phyloP scores from a whole-genome alignment of 768 basidiomycete genomes.

The Infundibulicybe gibba region DNA sequence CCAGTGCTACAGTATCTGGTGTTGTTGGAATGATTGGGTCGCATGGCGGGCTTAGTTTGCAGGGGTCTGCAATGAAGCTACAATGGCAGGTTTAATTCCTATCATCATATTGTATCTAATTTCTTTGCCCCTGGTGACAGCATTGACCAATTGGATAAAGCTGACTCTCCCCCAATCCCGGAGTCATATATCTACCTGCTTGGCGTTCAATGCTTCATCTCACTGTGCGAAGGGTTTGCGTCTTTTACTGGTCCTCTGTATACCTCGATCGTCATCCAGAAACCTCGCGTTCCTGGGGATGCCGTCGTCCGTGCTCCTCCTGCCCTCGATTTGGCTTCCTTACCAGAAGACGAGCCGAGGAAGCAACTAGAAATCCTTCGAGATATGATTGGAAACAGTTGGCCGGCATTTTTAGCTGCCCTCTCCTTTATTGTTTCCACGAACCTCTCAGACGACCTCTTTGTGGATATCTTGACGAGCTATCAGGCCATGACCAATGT shows the following conservation, averaged over 20 bases:
- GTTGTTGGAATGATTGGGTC: constrained; percentile 84
- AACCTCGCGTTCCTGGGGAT: constrained; percentile 59
- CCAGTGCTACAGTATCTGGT: constrained; percentile 79
- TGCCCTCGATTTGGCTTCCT: constrained; percentile 57
- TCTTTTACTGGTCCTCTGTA: constrained; percentile 75
- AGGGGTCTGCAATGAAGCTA: constrained; percentile 79
- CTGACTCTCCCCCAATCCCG: constrained; percentile 89
- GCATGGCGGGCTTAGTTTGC: constrained; percentile 66
- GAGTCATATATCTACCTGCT: constrained; percentile 94
- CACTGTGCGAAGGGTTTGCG: constrained; percentile 84
- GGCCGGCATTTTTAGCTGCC: constrained; percentile 91
- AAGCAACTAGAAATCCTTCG: constrained; percentile 61
- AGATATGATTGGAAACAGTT: constrained; percentile 81
- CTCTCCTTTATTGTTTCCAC: constrained; percentile 88
- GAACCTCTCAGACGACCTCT: constrained; percentile 88
- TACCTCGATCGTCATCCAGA: constrained; percentile 63
- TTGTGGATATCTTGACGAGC: constrained; percentile 79
- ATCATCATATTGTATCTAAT: constrained; percentile 6
- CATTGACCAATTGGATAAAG: constrained; percentile 98
- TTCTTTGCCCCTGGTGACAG: constrained; percentile 32
- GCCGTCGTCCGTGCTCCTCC: constrained; percentile 68
- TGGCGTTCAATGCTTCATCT: constrained; percentile 82
- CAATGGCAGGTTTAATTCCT: constrained; percentile 65
- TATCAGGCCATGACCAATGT: constrained; percentile 85
- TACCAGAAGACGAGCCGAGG: constrained; percentile 48